Conservation (phyloP, 1,139 yeast species). For the Zygotorulaspora mrakii region DNA sequence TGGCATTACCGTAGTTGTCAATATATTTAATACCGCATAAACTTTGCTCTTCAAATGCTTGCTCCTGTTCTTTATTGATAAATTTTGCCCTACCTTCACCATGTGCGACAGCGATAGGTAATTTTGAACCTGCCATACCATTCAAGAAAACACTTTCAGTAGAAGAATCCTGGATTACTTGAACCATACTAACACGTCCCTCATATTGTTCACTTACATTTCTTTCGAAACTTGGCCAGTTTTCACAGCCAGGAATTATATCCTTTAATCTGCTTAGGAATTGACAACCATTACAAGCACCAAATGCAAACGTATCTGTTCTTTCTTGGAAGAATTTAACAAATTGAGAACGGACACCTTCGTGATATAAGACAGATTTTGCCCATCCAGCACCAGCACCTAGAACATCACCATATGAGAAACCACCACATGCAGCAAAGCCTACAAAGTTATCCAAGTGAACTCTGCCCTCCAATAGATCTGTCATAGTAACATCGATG, state of each 20-base stretch:
- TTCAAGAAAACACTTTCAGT: slow-evolving; percentile 69
- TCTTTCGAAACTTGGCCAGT: slow-evolving; percentile 96
- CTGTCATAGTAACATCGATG: slow-evolving; percentile 96
- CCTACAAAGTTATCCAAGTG: slow-evolving; percentile 83
- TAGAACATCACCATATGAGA: slow-evolving; percentile 96
- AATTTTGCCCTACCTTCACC: slow-evolving; percentile 96
- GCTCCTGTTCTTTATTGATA: slow-evolving; percentile 40
- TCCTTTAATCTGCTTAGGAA: slow-evolving; percentile 84
- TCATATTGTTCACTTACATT: slow-evolving; percentile 93
- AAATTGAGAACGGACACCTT: slow-evolving; percentile 71
- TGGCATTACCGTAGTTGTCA: slow-evolving; percentile 82
- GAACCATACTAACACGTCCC: slow-evolving; percentile 91
- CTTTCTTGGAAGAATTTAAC: slow-evolving; percentile 78
- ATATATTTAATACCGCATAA: slow-evolving; percentile 71
- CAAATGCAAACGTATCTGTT: slow-evolving; percentile 92
- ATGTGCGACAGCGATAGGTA: slow-evolving; percentile 98
- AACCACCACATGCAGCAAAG: slow-evolving; percentile 98
- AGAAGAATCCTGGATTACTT: slow-evolving; percentile 49
- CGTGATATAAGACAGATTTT: slow-evolving; percentile 87
- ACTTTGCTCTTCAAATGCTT: slow-evolving; percentile 48
- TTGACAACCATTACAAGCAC: slow-evolving; percentile 99
- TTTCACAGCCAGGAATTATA: slow-evolving; percentile 89
- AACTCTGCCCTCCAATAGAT: slow-evolving; percentile 69
- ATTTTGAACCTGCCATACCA: slow-evolving; percentile 85
- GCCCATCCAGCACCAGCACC: slow-evolving; percentile 99